Base-by-base conservation (phyloP, 192 early-diverging fungal genomes). In the Paraglomus occultum region DNA sequence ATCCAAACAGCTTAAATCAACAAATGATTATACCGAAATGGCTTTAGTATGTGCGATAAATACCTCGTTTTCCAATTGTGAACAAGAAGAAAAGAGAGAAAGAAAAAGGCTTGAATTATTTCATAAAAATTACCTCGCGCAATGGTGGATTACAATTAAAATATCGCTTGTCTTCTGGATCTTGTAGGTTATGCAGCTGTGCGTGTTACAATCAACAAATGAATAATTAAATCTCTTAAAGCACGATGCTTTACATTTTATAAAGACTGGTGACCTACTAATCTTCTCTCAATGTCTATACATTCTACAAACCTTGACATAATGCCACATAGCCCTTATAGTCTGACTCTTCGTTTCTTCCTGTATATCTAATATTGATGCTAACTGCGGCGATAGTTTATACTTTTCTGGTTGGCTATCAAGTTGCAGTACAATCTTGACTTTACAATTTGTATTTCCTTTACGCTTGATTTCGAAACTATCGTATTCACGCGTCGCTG, bases 401-500 rank as follows among this genome's bases (percentile, higher is more conserved):
- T 88, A 94, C 55, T 89, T 91, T 70, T 90, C 87, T 0, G 92
- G 91, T 10, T 84, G 85, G 47, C 87, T 82, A 60, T 95, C 94
- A 23, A 94, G 78, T 17, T 91, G 83, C 4, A 99, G 61, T 55
- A 91, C 74, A 58, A 99, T 93, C 71, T 88, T 89, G 17, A 85
- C 85, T 22, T 87, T 86, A 4, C 95, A 90, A 65, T 95, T 90
- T 45, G 76, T 78, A 71, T 97, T 94, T 7, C 95, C 97, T 53
- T 85, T 88, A 65, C 95, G 86, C 68, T 96, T 97, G 44, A 97
- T 85, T 74, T 99, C 95, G 73, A 99, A 90, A 8, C 95, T 95
- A 73, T 99, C 91, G 11, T 76, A 70, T 57, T 91, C 90, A 14
- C 83, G 74, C 31, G 54, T 45, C 64, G 69, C 74, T 9, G 76